Conservation (phyloP, 768 basidiomycete genomes). For the Phlegmacium glaucopus region DNA sequence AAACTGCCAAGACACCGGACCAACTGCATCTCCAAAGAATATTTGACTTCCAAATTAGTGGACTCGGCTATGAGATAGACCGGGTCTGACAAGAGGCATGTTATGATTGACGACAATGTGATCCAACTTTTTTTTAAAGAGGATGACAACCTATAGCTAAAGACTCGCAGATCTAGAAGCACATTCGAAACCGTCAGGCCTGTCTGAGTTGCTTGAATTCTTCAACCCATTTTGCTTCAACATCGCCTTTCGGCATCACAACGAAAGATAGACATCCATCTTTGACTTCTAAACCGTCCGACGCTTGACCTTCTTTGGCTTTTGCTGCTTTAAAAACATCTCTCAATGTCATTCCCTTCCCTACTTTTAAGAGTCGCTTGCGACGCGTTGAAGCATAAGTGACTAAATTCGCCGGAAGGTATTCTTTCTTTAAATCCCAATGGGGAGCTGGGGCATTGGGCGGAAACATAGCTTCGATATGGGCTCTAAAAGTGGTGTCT, state of each 20-base stretch:
- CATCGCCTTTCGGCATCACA: slow-evolving; percentile 71
- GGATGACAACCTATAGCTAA: slow-evolving; percentile 1
- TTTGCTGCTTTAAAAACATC: slow-evolving; percentile 70
- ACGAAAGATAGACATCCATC: slow-evolving; percentile 81
- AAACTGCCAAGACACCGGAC: too few species aligned
- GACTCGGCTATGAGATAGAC: too few species aligned
- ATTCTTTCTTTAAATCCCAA: slow-evolving; percentile 78
- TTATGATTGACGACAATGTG: too few species aligned
- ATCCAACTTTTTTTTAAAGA: too few species aligned
- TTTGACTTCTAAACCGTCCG: slow-evolving; percentile 81
- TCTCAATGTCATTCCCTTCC: slow-evolving; percentile 81
- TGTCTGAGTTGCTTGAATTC: slow-evolving; percentile 69
- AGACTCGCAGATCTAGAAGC: background rate
- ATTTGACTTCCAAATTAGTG: too few species aligned
- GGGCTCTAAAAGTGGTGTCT: slow-evolving; percentile 75
- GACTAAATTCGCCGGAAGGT: slow-evolving; percentile 57
- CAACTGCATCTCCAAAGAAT: too few species aligned
- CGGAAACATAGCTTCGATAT: slow-evolving; percentile 83
- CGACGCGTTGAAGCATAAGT: slow-evolving; percentile 81
- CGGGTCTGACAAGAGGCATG: too few species aligned
- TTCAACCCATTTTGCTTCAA: slow-evolving; percentile 83
- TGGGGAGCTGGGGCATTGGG: slow-evolving; percentile 57
- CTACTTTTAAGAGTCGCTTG: slow-evolving; percentile 83
- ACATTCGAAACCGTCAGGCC: slow-evolving; percentile 9
- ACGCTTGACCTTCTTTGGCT: slow-evolving; percentile 52